Conservation (phyloP, 495 filamentous ascomycete species). For the Aspergillus affinis region DNA sequence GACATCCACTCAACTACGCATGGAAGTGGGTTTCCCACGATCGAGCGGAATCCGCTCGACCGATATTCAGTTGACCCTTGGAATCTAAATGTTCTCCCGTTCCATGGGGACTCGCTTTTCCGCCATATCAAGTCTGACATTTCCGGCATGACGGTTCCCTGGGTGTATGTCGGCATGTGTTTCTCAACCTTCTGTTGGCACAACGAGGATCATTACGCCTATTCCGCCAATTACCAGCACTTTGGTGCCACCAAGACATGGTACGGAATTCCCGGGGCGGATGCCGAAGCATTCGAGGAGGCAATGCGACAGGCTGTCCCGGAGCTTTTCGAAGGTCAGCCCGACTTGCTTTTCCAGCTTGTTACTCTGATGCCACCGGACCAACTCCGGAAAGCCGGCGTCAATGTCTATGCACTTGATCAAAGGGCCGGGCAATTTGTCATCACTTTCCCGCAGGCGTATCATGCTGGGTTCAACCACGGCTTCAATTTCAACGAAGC, state of each 20-base stretch:
- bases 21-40: slow-evolving; percentile 94
- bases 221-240: slow-evolving; percentile 98
- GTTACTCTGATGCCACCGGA: slow-evolving; percentile 93
- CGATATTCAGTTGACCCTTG: slow-evolving; percentile 85
- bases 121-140: slow-evolving; percentile 97
- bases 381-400: slow-evolving; percentile 90
- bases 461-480: slow-evolving; percentile 92
- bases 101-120: slow-evolving; percentile 90
- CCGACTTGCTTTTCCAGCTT: slow-evolving; percentile 93
- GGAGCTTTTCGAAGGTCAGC: slow-evolving; percentile 95
- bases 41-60: slow-evolving; percentile 86
- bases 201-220: slow-evolving; percentile 96
- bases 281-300: slow-evolving; percentile 89
- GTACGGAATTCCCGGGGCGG: slow-evolving; percentile 95
- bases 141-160: slow-evolving; percentile 99
- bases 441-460: slow-evolving; percentile 90
- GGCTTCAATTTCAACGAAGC: slow-evolving; percentile 99
- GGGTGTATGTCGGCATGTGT: slow-evolving; percentile 99
- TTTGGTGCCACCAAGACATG: slow-evolving; percentile 98
- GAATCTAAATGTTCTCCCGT: slow-evolving; percentile 93
- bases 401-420: slow-evolving; percentile 88
- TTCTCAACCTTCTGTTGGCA: slow-evolving; percentile 99
- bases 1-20: slow-evolving; percentile 99
- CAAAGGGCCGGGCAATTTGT: slow-evolving; percentile 96
- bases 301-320: slow-evolving; percentile 95